A percentile compares a stretch with the other conserved stretches of the same genome.
These are phyloP conservation scores for Dianthus caryophyllus DNA, from an alignment of 148 eudicot species.

Conservation along the genomic window DNA sequence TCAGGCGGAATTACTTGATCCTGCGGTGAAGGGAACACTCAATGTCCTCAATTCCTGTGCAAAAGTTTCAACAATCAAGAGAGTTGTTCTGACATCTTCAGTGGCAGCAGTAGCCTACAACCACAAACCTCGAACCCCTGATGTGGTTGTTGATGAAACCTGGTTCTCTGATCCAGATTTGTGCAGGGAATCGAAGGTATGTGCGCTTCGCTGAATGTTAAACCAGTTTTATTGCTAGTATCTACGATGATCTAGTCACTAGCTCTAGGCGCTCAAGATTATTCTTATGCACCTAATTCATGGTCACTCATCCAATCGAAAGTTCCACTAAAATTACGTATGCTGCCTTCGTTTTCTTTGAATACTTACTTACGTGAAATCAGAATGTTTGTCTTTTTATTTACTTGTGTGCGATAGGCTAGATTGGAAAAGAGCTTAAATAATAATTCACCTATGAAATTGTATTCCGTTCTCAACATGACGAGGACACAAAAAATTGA, in stretches of 20 bases:
- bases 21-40: slow-evolving; percentile 59
- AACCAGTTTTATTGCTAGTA: background rate
- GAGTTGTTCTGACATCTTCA: slow-evolving; percentile 56
- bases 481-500: background rate
- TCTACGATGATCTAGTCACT: no score
- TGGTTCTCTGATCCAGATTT: slow-evolving; percentile 40
- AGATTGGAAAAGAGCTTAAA: no score
- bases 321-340: background rate
- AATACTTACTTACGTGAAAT: background rate
- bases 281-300: background rate
- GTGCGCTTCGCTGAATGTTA: background rate
- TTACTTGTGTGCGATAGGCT: no score
- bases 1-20: slow-evolving; percentile 50
- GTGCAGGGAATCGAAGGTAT: slow-evolving; percentile 40
- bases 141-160: slow-evolving; percentile 45
- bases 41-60: slow-evolving; percentile 50
- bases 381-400: no score
- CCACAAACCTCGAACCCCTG: slow-evolving; percentile 31
- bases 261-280: background rate
- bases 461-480: no score
- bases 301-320: background rate
- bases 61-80: slow-evolving; percentile 37
- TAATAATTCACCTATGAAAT: no score
- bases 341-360: background rate
- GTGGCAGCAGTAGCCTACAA: slow-evolving; percentile 40